phyloP scores from a whole-genome alignment of 1,139 yeast genomes.

The Taphrina sp. region DNA sequence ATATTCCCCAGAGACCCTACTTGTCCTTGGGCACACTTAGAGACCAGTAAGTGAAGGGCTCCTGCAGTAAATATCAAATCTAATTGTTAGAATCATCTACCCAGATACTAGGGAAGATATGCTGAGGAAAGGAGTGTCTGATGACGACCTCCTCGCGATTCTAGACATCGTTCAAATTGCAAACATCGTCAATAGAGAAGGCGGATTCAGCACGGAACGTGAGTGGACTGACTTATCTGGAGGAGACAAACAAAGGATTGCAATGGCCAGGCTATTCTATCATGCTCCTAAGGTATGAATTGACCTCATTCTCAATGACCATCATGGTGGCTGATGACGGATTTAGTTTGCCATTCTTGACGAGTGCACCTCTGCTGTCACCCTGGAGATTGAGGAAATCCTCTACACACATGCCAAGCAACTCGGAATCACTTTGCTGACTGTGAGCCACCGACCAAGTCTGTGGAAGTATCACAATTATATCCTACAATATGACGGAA shows the following conservation, averaged over 20 bases:
- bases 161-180: conserved; percentile 49
- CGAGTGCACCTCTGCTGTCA: conserved; percentile 92
- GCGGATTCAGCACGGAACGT: conserved; percentile 64
- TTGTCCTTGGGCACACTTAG: conserved; percentile 71
- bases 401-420: conserved; percentile 84
- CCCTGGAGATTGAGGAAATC: conserved; percentile 84
- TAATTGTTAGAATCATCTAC: conserved; percentile 54
- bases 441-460: conserved; percentile 90
- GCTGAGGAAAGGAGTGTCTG: conserved; percentile 51
- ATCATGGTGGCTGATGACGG: conserved; percentile 57
- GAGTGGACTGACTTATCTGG: conserved; percentile 88
- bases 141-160: conserved; percentile 62
- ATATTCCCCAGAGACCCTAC: conserved; percentile 90
- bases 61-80: not conserved
- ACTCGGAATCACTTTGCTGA: conserved; percentile 75
- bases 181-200: conserved; percentile 46
- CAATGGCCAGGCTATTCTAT: conserved; percentile 10
- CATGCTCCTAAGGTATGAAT: conserved; percentile 4
- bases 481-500: conserved; percentile 79
- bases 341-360: conserved; percentile 93
- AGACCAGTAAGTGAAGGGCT: conserved; percentile 69
- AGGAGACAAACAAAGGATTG: conserved; percentile 79
- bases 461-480: conserved; percentile 89
- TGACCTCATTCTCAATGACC: not conserved
- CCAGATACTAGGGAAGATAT: conserved; percentile 70